Percentiles rank a stretch among this genome's conserved stretches.
These are phyloP conservation scores for Hansenula sp. DNA, from an alignment of 1,139 yeast genomes.

Conservation along the genomic window DNA sequence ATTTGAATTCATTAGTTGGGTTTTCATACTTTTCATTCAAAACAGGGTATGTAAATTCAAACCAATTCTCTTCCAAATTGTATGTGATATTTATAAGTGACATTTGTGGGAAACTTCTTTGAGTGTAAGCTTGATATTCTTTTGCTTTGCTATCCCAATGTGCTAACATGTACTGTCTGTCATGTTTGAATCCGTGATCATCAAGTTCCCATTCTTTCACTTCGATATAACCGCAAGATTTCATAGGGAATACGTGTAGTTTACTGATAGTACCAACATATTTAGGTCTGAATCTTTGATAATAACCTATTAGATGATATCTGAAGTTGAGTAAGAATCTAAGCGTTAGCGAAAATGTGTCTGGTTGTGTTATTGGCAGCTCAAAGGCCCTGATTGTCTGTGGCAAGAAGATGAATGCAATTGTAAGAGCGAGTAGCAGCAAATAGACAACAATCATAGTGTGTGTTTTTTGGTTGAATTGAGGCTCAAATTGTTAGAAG, in stretches of 20 bases:
- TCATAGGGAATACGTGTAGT: constrained; percentile 36
- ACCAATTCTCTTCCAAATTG: constrained; percentile 21
- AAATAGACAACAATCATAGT: too few relatives aligned
- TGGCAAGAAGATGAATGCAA: neutral
- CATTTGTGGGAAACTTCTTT: constrained; percentile 30
- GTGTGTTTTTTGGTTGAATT: too few relatives aligned
- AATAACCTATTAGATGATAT: neutral
- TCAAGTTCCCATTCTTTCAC: constrained; percentile 31
- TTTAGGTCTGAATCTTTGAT: neutral
- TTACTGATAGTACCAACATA: constrained; percentile 20
- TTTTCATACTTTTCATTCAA: too few relatives aligned
- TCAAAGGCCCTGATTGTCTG: neutral
- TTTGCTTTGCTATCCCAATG: constrained; percentile 21
- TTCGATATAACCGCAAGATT: constrained; percentile 33
- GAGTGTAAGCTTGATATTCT: constrained; percentile 28
- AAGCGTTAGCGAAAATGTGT: neutral
- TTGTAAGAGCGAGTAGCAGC: too few relatives aligned
- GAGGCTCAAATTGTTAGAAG: too few relatives aligned
- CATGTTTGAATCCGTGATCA: constrained; percentile 35
- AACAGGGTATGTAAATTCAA: constrained; percentile 26
- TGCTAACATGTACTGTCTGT: constrained; percentile 36
- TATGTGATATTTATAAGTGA: constrained; percentile 26
- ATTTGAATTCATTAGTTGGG: constrained; percentile 7
- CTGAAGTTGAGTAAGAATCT: neutral
- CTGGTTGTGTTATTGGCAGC: neutral